These are phyloP conservation scores for Ceratocystis diversiconidia DNA, from an alignment of 2,329 filamentous ascomycete genomes.

Conservation along the genomic window DNA sequence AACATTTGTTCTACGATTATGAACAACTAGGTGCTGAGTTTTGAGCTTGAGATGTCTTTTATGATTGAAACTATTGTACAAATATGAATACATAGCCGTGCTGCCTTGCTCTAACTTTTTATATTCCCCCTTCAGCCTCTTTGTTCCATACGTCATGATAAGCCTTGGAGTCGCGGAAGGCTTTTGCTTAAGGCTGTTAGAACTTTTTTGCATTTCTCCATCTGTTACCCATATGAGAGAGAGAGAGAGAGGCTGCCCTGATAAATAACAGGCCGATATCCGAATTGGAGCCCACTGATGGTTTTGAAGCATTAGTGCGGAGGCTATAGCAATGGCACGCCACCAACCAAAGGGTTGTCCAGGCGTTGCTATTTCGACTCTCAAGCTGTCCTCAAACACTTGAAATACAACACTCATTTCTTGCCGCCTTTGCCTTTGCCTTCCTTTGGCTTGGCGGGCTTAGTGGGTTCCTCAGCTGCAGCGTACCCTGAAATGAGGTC, in stretches of 20 bases:
- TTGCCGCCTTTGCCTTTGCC: slow-evolving; percentile 30
- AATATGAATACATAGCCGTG: slow-evolving; percentile 14
- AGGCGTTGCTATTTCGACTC: background rate
- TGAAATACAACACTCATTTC: slow-evolving; percentile 25
- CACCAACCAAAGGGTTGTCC: background rate
- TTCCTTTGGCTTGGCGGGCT: slow-evolving; percentile 23
- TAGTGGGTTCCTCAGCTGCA: slow-evolving; percentile 18
- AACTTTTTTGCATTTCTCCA: background rate
- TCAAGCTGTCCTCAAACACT: background rate
- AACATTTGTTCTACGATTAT: too few relatives aligned
- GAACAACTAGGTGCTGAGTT: background rate
- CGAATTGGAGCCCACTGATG: background rate
- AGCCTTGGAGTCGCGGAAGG: background rate
- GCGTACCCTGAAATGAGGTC: slow-evolving; percentile 40
- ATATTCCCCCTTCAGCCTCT: background rate
- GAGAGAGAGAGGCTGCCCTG: background rate
- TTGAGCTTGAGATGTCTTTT: background rate
- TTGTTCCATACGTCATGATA: background rate
- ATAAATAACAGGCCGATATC: background rate
- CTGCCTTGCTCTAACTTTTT: slow-evolving; percentile 4
- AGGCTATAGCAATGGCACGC: background rate
- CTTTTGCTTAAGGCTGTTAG: background rate
- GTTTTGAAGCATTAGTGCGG: background rate
- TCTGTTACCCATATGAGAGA: background rate
- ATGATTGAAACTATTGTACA: slow-evolving; percentile 10